phyloP scores from a whole-genome alignment of 805 yeast genomes.

The Saccharomycopsis vini region DNA sequence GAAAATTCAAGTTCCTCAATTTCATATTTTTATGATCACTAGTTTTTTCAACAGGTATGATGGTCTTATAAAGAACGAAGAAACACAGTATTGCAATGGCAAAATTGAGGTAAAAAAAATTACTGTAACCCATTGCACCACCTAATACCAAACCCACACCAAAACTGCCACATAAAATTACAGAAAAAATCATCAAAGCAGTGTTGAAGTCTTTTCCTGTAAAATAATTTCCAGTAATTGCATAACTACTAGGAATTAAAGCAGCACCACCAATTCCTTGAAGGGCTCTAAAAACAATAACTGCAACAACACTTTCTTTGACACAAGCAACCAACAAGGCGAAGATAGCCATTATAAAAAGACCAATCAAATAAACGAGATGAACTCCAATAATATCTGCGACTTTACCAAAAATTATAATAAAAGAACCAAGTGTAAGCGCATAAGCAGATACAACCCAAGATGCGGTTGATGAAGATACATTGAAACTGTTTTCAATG shows the following conservation, averaged over 20 bases:
- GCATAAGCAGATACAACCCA: conserved; percentile 40
- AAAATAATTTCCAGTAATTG: conserved; percentile 27
- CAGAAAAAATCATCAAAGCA: conserved; percentile 24
- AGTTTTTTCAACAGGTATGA: conserved; percentile 24
- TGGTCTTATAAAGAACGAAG: conserved; percentile 24
- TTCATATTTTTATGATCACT: conserved; percentile 20
- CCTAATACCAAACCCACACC: conserved; percentile 16
- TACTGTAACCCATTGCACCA: conserved; percentile 16
- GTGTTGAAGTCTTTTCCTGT: conserved; percentile 23
- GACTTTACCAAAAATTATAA: conserved; percentile 34
- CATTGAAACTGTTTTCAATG: conserved; percentile 4
- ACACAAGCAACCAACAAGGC: conserved; percentile 31
- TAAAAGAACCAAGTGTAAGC: conserved; percentile 36
- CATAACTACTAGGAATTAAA: conserved; percentile 31
- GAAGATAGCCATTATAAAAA: conserved; percentile 22
- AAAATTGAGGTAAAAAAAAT: conserved; percentile 13
- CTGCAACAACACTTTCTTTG: conserved; percentile 26
- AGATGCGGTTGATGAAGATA: conserved; percentile 4
- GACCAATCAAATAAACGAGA: conserved; percentile 23
- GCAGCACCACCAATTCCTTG: conserved; percentile 39
- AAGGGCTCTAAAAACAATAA: conserved; percentile 36
- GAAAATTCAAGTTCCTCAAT: conserved; percentile 30
- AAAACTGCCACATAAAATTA: conserved; percentile 23
- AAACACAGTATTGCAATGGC: conserved; percentile 20
- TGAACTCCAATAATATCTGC: conserved; percentile 32